phyloP scores from a whole-genome alignment of 2,329 filamentous ascomycete species.

The Colletotrichum spinosum region DNA sequence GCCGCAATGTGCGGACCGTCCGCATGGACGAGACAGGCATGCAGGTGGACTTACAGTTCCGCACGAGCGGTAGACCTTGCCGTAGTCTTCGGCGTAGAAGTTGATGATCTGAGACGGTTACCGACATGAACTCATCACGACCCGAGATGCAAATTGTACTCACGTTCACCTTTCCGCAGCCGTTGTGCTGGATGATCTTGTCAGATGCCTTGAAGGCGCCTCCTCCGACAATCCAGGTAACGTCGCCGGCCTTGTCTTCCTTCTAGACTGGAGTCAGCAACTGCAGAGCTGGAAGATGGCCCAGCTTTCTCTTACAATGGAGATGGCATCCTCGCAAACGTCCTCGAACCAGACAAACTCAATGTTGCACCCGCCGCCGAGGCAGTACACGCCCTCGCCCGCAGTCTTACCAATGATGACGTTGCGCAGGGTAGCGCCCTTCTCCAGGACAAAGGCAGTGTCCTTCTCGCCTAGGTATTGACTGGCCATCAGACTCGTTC shows the following conservation, averaged over 20 bases:
- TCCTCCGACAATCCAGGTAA: slow-evolving; percentile 51
- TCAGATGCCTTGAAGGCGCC: slow-evolving; percentile 52
- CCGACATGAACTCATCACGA: background rate
- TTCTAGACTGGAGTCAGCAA: slow-evolving; percentile 27
- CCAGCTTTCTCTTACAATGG: slow-evolving; percentile 31
- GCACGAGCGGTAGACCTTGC: slow-evolving; percentile 56
- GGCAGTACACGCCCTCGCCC: slow-evolving; percentile 45
- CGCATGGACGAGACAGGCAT: no score
- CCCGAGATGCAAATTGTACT: background rate
- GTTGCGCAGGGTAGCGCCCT: slow-evolving; percentile 58
- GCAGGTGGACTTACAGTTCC: slow-evolving; percentile 49
- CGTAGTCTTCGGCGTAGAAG: slow-evolving; percentile 59
- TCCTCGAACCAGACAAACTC: slow-evolving; percentile 44
- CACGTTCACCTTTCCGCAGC: slow-evolving; percentile 47
- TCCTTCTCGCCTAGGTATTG: slow-evolving; percentile 48
- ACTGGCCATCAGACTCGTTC: background rate
- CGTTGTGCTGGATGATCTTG: slow-evolving; percentile 55
- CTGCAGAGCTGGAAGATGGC: background rate
- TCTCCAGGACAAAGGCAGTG: slow-evolving; percentile 55
- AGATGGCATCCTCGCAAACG: slow-evolving; percentile 44
- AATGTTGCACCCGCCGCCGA: slow-evolving; percentile 42
- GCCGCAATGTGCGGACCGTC: no score
- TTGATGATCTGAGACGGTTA: slow-evolving; percentile 44
- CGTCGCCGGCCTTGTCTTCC: slow-evolving; percentile 38
- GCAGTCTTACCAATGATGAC: slow-evolving; percentile 56